Conservation (phyloP, 75 land plant species). For the Sequoiadendron giganteum region DNA sequence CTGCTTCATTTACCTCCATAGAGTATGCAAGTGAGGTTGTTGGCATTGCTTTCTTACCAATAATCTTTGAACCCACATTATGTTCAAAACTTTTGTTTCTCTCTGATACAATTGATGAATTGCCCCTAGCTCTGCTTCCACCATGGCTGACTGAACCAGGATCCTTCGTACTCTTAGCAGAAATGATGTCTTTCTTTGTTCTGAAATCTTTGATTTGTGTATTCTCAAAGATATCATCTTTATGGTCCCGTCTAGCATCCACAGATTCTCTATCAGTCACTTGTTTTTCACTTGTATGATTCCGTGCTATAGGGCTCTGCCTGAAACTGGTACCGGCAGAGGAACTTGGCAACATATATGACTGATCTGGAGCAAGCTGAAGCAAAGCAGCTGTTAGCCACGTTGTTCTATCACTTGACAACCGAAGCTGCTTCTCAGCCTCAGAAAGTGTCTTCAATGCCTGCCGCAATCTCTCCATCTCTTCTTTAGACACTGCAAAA, state of each 20-base stretch:
- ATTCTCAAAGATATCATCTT: not conserved
- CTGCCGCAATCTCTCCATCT: slow-evolving; percentile 84
- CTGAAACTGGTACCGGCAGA: slow-evolving; percentile 59
- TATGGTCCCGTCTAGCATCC: not conserved
- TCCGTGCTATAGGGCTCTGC: slow-evolving; percentile 47
- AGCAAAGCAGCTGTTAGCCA: slow-evolving; percentile 97
- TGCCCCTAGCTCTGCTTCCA: not conserved
- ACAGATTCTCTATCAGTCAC: not conserved
- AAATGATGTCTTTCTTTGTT: not conserved
- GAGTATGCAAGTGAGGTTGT: not conserved
- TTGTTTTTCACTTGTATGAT: slow-evolving; percentile 29
- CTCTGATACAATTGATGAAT: not conserved
- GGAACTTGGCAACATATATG: slow-evolving; percentile 74
- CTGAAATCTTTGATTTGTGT: slow-evolving; percentile 5
- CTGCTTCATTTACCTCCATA: slow-evolving; percentile 14
- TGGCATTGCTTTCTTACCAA: slow-evolving; percentile 1
- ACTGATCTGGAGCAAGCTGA: slow-evolving; percentile 97
- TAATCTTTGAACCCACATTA: not conserved
- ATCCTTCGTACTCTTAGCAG: not conserved
- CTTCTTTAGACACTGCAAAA: slow-evolving; percentile 84
- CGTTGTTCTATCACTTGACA: slow-evolving; percentile 77
- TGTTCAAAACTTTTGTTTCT: not conserved
- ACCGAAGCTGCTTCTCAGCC: slow-evolving; percentile 92
- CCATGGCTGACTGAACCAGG: not conserved
- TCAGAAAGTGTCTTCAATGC: slow-evolving; percentile 93